Evolutionary conservation across 805 yeast species (phyloP), one percentile per base, ranked within the genome.

Genomic region (Danielia oregonensis): DNA sequence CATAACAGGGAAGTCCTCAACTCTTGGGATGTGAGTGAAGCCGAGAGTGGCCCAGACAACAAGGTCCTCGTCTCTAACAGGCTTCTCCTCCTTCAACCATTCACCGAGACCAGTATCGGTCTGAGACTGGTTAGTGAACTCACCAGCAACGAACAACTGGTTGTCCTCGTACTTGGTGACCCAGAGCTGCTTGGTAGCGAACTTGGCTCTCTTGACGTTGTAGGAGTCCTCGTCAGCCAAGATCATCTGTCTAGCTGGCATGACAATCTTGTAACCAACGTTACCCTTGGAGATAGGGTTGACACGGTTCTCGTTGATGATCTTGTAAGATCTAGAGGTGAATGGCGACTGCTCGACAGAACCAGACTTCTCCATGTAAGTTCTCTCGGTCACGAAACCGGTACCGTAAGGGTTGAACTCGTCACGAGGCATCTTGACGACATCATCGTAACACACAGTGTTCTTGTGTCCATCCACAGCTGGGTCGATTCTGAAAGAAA

Each of bases 1-100:
- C 94, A 84, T 84, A 33, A 84, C 89, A 31, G 94, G 94, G 82
- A 85, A 84, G 59, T 84, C 91, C 64, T 84, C 94, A 24, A 81
- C 78, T 52, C 86, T 74, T 50, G 93, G 93, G 51, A 83, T 75
- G 55, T 84, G 94, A 3, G 91, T 84, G 65, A 84, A 74, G 17
- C 86, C 88, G 55, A 84, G 57, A 29, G 93, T 83, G 44, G 85
- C 83, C 89, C 91, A 84, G 28, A 84, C 81, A 40, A 84, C 87
- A 38, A 78, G 57, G 49, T 84, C 89, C 13, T 79, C 79, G 59
- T 83, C 75, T 74, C 89, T 79, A 23, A 83, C 86, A 23, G 63
- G 54, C 40, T 81, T 88, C 32, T 62, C 59, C 45, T 83, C 82
- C 52, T 79, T 71, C 24, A 85, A 84, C 82, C 88, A 85, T 27